Conservation (phyloP, 129 eudicot genomes). For the Flaveria trinervia region DNA sequence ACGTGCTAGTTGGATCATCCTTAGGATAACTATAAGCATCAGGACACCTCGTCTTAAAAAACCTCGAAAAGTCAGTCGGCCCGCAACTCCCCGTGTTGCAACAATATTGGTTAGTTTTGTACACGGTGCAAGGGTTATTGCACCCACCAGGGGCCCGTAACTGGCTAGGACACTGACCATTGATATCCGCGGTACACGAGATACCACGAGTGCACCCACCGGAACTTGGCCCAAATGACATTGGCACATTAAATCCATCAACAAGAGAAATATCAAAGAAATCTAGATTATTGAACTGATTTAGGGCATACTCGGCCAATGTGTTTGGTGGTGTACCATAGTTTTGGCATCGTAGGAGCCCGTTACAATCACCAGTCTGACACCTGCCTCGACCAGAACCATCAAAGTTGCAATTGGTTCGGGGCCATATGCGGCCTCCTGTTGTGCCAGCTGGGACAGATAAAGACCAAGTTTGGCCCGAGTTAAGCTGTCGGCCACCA, state of each 20-base stretch:
- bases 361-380: slow-evolving; percentile 46
- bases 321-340: slow-evolving; percentile 47
- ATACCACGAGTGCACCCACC: slow-evolving; percentile 27
- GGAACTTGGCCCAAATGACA: slow-evolving; percentile 39
- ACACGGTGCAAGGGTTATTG: slow-evolving; percentile 55
- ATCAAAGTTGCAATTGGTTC: slow-evolving; percentile 39
- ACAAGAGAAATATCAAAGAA: slow-evolving; percentile 48
- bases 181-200: slow-evolving; percentile 42
- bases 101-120: slow-evolving; percentile 44
- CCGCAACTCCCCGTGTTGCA: slow-evolving; percentile 41
- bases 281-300: slow-evolving; percentile 37
- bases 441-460: slow-evolving; percentile 10
- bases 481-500: slow-evolving; percentile 42
- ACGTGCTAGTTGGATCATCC: slow-evolving; percentile 47
- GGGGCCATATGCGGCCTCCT: slow-evolving; percentile 39
- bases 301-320: slow-evolving; percentile 42
- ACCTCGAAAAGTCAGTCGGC: slow-evolving; percentile 46
- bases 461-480: slow-evolving; percentile 38
- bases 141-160: slow-evolving; percentile 52
- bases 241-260: slow-evolving; percentile 56
- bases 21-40: slow-evolving; percentile 48
- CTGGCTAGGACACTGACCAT: slow-evolving; percentile 41
- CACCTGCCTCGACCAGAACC: slow-evolving; percentile 35
- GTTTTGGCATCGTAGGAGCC: slow-evolving; percentile 33
- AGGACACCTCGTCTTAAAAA: slow-evolving; percentile 46